Evolutionary conservation across 164 flowering plant genomes (phyloP).

Genomic region (Aristolochia fimbriata): DNA sequence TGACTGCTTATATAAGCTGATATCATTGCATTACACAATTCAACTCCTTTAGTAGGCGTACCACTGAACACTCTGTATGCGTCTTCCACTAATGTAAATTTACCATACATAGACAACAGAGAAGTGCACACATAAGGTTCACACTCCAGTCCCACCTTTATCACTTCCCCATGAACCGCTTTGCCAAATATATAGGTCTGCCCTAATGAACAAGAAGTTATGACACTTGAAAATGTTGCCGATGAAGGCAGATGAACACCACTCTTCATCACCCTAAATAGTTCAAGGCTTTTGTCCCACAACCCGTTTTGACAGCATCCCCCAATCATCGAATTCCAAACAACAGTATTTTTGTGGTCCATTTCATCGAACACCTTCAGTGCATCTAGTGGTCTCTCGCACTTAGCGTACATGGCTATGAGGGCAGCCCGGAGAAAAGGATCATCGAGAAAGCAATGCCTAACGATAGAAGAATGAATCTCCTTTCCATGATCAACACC

Average conservation of each 20-base stretch:
- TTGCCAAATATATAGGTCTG: constrained; percentile 28
- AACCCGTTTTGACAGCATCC: constrained; percentile 40
- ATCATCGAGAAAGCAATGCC: constrained; percentile 25
- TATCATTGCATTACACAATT: constrained; percentile 50
- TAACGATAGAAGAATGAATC: constrained; percentile 44
- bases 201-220: constrained; percentile 35
- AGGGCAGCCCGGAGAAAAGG: constrained; percentile 42
- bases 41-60: constrained; percentile 19
- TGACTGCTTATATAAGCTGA: constrained; percentile 30
- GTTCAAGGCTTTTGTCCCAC: constrained; percentile 37
- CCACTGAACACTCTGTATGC: constrained; percentile 27
- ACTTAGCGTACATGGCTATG: constrained; percentile 41
- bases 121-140: constrained; percentile 44
- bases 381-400: constrained; percentile 22
- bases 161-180: constrained; percentile 41
- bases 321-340: constrained; percentile 58
- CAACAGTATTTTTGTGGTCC: constrained; percentile 28
- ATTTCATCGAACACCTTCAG: constrained; percentile 27
- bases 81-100: constrained; percentile 21
- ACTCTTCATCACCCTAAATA: constrained; percentile 29
- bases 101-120: constrained; percentile 47
- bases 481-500: constrained; percentile 28
- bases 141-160: constrained; percentile 34
- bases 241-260: constrained; percentile 24
- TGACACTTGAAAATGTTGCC: constrained; percentile 30